Evolutionary conservation across 1,284 basidiomycete genomes (phyloP).

Genomic region (Trametes sp.): DNA sequence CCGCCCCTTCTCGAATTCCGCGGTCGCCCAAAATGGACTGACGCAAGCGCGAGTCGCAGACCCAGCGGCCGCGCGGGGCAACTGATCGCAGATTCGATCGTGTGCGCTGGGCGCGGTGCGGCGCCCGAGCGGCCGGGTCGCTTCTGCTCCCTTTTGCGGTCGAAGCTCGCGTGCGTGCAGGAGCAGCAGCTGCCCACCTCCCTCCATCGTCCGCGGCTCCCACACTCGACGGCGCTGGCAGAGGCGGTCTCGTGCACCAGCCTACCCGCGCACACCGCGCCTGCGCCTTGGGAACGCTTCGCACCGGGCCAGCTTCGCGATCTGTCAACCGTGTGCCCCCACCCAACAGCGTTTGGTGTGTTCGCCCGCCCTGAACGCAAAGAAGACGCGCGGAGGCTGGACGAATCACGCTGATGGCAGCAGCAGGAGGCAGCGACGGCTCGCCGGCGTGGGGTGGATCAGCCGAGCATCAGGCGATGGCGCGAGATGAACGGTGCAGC

Average conservation of each 20-base stretch:
- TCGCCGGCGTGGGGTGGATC: slow-evolving; percentile 21
- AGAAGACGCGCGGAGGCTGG: slow-evolving; percentile 5
- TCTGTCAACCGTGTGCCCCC: slow-evolving; percentile 25
- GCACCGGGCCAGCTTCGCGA: slow-evolving; percentile 27
- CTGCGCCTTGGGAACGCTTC: slow-evolving; percentile 17
- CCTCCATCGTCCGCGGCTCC: slow-evolving; percentile 11
- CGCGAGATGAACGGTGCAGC: slow-evolving; percentile 25
- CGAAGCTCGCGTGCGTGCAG: slow-evolving; percentile 2
- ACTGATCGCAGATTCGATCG: slow-evolving; percentile 31
- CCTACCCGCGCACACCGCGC: slow-evolving; percentile 6
- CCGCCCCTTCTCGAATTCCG: slow-evolving; percentile 20
- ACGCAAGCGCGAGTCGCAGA: slow-evolving; percentile 13
- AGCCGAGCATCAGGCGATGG: slow-evolving; percentile 27
- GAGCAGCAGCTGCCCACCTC: slow-evolving; percentile 5
- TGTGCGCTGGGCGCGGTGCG: slow-evolving; percentile 20
- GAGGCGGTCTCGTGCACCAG: not conserved
- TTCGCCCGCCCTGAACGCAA: slow-evolving; percentile 4
- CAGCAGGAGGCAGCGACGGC: slow-evolving; percentile 7
- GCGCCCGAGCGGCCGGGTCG: slow-evolving; percentile 20
- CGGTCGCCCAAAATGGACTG: slow-evolving; percentile 20
- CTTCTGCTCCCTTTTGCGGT: slow-evolving; percentile 5
- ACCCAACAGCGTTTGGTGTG: slow-evolving; percentile 15
- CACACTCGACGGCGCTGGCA: slow-evolving; percentile 8
- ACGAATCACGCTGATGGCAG: slow-evolving; percentile 23
- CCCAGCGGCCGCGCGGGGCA: slow-evolving; percentile 28